Evolutionary conservation across 2,329 filamentous ascomycete species (phyloP).

Genomic region (Pseudogymnoascus sp.): DNA sequence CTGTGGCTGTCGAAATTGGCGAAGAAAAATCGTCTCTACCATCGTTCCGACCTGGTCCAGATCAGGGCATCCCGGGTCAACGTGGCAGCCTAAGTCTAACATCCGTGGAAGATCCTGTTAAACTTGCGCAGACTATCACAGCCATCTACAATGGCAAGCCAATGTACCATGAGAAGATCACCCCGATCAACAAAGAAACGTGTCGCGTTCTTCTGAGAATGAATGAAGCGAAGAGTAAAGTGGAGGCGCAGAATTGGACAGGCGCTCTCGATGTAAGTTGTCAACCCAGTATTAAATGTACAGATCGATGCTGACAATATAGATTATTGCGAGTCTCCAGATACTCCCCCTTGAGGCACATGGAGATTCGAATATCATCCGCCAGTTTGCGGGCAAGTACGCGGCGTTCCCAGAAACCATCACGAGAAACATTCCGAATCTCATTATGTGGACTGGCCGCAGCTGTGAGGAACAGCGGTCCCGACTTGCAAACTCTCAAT

Average conservation of each 20-base stretch:
- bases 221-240: conserved; percentile 51
- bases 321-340: conserved; percentile 67
- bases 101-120: conserved; percentile 58
- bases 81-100: conserved; percentile 51
- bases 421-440: conserved; percentile 79
- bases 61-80: conserved; percentile 12
- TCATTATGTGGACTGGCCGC: conserved; percentile 88
- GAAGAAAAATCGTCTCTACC: conserved; percentile 67
- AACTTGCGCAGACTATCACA: conserved; percentile 56
- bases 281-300: conserved; percentile 10
- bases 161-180: conserved; percentile 54
- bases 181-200: conserved; percentile 48
- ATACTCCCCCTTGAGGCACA: conserved; percentile 72
- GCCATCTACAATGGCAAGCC: conserved; percentile 53
- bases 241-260: conserved; percentile 52
- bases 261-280: conserved; percentile 58
- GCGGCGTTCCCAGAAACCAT: conserved; percentile 71
- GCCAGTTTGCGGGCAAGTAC: conserved; percentile 74
- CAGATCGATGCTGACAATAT: conserved; percentile 21
- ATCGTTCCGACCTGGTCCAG: conserved; percentile 38
- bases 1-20: conserved; percentile 77
- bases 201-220: conserved; percentile 54
- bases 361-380: conserved; percentile 72
- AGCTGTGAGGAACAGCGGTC: conserved; percentile 76
- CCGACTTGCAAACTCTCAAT: conserved; percentile 61